phyloP scores from a whole-genome alignment of 2,329 filamentous ascomycete genomes.

The Claviceps monticola region DNA sequence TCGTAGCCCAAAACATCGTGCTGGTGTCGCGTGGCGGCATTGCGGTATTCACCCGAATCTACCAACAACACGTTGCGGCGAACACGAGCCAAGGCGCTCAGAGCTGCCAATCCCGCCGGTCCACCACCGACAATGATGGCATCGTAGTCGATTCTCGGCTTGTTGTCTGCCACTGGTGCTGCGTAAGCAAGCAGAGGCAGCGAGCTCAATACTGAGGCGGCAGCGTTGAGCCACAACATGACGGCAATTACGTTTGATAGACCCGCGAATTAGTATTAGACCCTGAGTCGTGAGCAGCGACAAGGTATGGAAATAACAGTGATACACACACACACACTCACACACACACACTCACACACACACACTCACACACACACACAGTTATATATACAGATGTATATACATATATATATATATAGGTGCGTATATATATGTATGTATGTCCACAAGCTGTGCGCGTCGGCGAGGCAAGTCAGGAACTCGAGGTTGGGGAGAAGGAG shows the following conservation, averaged over 20 bases:
- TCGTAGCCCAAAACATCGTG: conserved; percentile 49
- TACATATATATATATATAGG: no score
- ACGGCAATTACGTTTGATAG: not conserved
- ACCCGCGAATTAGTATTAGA: no score
- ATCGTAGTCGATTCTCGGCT: conserved; percentile 27
- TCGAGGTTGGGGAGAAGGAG: no score
- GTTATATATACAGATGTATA: no score
- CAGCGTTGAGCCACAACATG: conserved; percentile 8
- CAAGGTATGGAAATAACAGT: no score
- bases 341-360: no score
- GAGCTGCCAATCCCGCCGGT: conserved; percentile 37
- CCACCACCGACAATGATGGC: conserved; percentile 44
- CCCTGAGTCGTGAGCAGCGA: no score
- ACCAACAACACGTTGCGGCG: conserved; percentile 40
- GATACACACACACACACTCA: no score
- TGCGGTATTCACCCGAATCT: conserved; percentile 45
- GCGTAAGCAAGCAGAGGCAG: conserved; percentile 8
- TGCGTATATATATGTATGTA: no score
- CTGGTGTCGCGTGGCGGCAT: conserved; percentile 40
- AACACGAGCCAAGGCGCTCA: conserved; percentile 46
- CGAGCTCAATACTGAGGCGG: conserved; percentile 4
- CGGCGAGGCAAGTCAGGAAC: no score
- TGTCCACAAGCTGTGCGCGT: no score
- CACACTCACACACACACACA: no score
- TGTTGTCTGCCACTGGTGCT: conserved; percentile 5